phyloP scores from a whole-genome alignment of 768 basidiomycete genomes.

The Dioszegia crocea region DNA sequence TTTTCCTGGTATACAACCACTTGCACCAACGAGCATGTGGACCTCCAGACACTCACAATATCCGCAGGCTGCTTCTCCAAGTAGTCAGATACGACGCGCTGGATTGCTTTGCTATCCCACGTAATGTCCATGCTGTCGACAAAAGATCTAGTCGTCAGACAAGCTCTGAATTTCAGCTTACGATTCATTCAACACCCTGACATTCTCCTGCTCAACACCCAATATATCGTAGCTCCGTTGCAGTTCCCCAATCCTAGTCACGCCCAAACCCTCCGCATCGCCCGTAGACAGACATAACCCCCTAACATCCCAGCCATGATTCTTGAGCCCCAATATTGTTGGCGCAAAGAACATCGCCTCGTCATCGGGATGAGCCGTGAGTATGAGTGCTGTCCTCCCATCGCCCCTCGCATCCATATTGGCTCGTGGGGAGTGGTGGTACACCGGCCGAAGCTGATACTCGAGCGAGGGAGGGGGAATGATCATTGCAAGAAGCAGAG shows the following conservation, averaged over 20 bases:
- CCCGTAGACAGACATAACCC: constrained; percentile 73
- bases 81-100: background rate
- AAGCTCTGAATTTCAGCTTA: too few relatives aligned
- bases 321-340: constrained; percentile 61
- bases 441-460: background rate
- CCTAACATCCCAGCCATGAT: constrained; percentile 52
- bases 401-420: background rate
- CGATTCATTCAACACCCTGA: constrained; percentile 68
- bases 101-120: constrained; percentile 2
- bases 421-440: constrained; percentile 7
- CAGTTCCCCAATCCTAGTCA: constrained; percentile 60
- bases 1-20: too few relatives aligned
- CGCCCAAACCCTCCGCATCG: constrained; percentile 72
- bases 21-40: too few relatives aligned
- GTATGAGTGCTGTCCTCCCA: constrained; percentile 48
- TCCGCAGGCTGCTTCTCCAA: constrained; percentile 3
- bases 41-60: constrained; percentile 7
- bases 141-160: too few relatives aligned
- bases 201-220: constrained; percentile 58
- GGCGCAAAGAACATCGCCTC: constrained; percentile 93
- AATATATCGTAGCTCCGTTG: constrained; percentile 63
- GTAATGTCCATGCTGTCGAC: constrained; percentile 57
- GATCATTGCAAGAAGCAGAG: constrained; percentile 1
- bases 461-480: constrained; percentile 7
- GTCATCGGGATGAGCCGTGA: constrained; percentile 93